Percentiles rank a stretch among this genome's conserved stretches.
phyloP scores from a whole-genome alignment of 192 early-diverging fungal genomes.

The Allomyces macrogynus region DNA sequence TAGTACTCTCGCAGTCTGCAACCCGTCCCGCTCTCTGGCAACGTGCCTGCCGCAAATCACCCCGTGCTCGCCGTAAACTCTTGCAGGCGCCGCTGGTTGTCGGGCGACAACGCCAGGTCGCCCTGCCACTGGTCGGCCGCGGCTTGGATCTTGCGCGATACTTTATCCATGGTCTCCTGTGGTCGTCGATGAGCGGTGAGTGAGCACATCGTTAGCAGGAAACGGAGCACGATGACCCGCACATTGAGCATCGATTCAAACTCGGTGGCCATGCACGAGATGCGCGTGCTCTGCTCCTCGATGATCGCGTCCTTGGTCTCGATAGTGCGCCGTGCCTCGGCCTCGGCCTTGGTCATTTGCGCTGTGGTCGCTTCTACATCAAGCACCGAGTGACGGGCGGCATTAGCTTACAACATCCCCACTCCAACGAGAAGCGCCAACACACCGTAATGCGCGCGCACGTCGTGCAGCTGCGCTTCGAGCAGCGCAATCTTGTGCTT shows the following conservation, averaged over 20 bases:
- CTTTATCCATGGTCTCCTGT: neutral
- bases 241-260: conserved; percentile 1
- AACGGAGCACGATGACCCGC: neutral
- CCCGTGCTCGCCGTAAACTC: neutral
- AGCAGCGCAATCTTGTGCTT: neutral
- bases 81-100: neutral
- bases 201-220: too few relatives aligned
- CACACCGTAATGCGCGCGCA: too few relatives aligned
- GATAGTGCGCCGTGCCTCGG: neutral
- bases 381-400: neutral
- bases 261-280: neutral
- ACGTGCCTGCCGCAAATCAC: too few relatives aligned
- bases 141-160: neutral
- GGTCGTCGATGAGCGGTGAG: too few relatives aligned
- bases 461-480: neutral
- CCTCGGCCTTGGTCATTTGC: neutral
- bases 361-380: neutral
- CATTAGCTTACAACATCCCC: too few relatives aligned
- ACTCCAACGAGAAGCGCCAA: neutral
- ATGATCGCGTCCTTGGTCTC: neutral
- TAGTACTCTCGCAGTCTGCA: too few relatives aligned
- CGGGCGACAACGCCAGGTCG: neutral
- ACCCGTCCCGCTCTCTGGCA: too few relatives aligned
- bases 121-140: neutral
- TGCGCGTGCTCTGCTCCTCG: neutral